Evolutionary conservation across 371 early-diverging fungal species (phyloP), one percentile per base, ranked within the genome.

Genomic region (Saksenaea vasiformis): DNA sequence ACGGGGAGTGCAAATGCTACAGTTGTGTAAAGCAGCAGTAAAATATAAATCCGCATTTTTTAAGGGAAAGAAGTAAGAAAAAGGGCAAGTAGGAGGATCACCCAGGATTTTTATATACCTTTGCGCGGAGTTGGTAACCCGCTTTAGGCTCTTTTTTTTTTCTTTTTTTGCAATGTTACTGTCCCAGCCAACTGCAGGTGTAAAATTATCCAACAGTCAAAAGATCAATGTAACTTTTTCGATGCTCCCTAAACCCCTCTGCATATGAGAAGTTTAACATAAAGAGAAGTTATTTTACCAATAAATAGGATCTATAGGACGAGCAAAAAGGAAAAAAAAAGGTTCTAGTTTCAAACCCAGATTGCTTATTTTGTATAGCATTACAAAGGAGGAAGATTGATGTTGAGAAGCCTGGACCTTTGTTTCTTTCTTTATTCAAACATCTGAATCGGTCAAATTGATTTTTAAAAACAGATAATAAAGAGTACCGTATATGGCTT

Each of bases 11-110:
- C 51, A 47, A 5, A 47, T 22, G 24, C 4, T 4, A 10, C 1
- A 19, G 22, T 22, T 47, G 51, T 22, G 10, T 47, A 47, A 47
- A 47, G 51, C 5, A 47, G 51, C 22, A 47, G 22, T 19, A 22
- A 10, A 47, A 47, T 47, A 22, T 47, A 47, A 22, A 47, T 47
- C 51, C 51, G 22, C 51, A 47, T 47, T 47, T 17, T 47, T 47
- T 47, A 41, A 41, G 22, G 51, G 22, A 47, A 47, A 9, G 51
- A 22, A 47, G 31, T 31, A 47, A 22, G 24, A 47, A 47, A 47
- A 47, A 47, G 51, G 51, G 51, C 22, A 47, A 47, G 22, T 19
- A 47, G 22, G 22, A 47, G 22, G 22, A 47, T n/a, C 19, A 47
- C 51, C 51, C 10, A 10, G 10, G 22, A 47, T 22, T 47, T 47